Evolutionary conservation across 371 early-diverging fungal species (phyloP).

Genomic region (Capniomyces stellatus): DNA sequence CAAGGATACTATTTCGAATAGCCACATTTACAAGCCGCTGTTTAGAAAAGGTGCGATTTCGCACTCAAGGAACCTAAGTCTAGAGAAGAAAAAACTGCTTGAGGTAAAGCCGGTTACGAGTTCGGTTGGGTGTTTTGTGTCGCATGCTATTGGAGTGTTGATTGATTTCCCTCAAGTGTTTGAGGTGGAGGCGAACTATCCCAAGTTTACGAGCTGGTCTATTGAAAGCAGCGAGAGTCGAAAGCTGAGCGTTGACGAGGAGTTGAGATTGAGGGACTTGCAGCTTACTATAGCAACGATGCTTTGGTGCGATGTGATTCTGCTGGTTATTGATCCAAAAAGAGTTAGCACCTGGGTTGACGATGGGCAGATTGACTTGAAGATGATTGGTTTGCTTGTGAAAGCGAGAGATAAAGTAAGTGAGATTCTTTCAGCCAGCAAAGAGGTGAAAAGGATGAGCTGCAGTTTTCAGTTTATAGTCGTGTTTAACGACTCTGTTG

Average conservation of each 20-base stretch:
- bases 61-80: too few relatives aligned
- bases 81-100: not conserved
- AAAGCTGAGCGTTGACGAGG: not conserved
- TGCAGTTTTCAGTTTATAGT: too few relatives aligned
- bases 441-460: too few relatives aligned
- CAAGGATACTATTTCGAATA: not conserved
- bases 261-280: not conserved
- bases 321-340: too few relatives aligned
- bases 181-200: not conserved
- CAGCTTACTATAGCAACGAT: not conserved
- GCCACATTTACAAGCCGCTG: not conserved
- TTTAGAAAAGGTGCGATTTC: too few relatives aligned
- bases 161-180: not conserved
- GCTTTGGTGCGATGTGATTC: not conserved
- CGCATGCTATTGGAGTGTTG: not conserved
- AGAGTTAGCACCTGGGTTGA: too few relatives aligned
- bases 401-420: too few relatives aligned
- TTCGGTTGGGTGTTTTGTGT: not conserved
- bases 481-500: too few relatives aligned
- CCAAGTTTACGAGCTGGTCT: not conserved
- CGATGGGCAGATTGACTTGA: too few relatives aligned
- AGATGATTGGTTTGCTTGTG: too few relatives aligned
- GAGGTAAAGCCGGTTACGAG: too few relatives aligned
- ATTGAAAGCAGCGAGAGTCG: not conserved
- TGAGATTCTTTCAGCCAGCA: too few relatives aligned